Percentiles rank a stretch among this genome's conserved stretches.
These are phyloP conservation scores for Leccinellum albellum DNA, from an alignment of 768 basidiomycete species.

Conservation along the genomic window DNA sequence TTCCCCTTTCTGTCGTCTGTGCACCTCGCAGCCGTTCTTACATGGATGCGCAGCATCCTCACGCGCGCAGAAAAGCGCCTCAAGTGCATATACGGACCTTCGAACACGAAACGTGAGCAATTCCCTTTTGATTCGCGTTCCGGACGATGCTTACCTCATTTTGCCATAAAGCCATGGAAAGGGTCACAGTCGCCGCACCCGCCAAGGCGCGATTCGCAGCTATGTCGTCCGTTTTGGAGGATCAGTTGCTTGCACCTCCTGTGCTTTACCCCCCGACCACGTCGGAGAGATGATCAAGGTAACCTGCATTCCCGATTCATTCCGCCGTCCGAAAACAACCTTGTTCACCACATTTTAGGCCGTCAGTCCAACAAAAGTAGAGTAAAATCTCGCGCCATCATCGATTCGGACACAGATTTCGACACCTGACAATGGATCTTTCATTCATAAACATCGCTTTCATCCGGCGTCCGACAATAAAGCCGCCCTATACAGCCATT, in stretches of 20 bases:
- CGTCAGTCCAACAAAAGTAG: neutral
- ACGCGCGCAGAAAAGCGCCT: constrained; percentile 28
- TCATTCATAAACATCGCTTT: constrained; percentile 6
- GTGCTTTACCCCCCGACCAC: constrained; percentile 6
- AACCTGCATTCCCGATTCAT: constrained; percentile 1
- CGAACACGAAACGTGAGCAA: constrained; percentile 13
- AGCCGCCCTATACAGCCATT: neutral
- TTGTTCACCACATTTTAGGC: neutral
- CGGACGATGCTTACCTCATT: neutral
- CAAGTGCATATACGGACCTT: constrained; percentile 27
- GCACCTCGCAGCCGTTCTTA: constrained; percentile 1
- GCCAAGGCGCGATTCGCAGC: constrained; percentile 11
- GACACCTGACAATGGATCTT: constrained; percentile 4
- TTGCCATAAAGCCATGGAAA: constrained; percentile 11
- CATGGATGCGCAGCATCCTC: constrained; percentile 14
- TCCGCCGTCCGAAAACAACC: neutral
- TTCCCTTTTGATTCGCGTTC: neutral
- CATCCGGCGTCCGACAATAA: neutral
- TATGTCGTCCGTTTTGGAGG: constrained; percentile 3
- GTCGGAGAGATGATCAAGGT: constrained; percentile 11
- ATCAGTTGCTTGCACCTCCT: constrained; percentile 16
- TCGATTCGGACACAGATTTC: constrained; percentile 8
- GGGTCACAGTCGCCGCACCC: constrained; percentile 14
- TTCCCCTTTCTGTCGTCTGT: neutral
- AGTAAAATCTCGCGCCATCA: constrained; percentile 1